phyloP scores from a whole-genome alignment of 108 stramenopile genomes.

The Fistulifera pelliculosa region DNA sequence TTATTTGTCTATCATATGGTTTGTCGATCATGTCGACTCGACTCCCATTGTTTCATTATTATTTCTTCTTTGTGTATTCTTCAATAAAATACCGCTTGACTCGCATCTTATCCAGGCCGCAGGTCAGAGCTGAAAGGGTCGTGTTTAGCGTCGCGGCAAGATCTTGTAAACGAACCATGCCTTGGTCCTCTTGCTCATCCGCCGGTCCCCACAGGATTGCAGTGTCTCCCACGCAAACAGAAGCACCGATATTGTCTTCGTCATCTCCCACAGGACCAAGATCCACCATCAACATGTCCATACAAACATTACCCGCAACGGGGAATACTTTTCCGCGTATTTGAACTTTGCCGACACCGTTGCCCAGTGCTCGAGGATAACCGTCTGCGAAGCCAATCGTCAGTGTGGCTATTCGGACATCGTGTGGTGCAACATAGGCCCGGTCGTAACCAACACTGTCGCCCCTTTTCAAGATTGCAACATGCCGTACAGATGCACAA shows the following conservation, averaged over 20 bases:
- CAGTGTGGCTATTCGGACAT: constrained; percentile 55
- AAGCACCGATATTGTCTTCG: constrained; percentile 23
- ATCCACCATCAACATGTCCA: constrained; percentile 80
- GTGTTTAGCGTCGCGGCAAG: constrained; percentile 41
- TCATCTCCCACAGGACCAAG: constrained; percentile 38
- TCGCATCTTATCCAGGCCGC: constrained; percentile 56
- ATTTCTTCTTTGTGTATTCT: background rate
- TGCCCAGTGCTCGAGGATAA: constrained; percentile 59
- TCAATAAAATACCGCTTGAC: constrained; percentile 34
- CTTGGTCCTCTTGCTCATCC: constrained; percentile 37
- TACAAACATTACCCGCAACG: constrained; percentile 74
- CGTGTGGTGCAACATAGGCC: constrained; percentile 40
- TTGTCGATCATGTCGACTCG: no score
- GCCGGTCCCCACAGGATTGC: constrained; percentile 63
- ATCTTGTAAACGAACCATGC: constrained; percentile 39
- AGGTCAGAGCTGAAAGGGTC: constrained; percentile 68
- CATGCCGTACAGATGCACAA: constrained; percentile 52
- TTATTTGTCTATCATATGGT: no score
- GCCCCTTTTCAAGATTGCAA: constrained; percentile 42
- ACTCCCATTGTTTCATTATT: no score
- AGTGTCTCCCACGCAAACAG: constrained; percentile 48
- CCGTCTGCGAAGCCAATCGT: constrained; percentile 76
- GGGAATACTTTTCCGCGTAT: constrained; percentile 45
- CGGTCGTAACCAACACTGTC: constrained; percentile 74
- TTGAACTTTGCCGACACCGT: constrained; percentile 44